phyloP scores from a whole-genome alignment of 768 basidiomycete species.

The Trametopsis cervina region DNA sequence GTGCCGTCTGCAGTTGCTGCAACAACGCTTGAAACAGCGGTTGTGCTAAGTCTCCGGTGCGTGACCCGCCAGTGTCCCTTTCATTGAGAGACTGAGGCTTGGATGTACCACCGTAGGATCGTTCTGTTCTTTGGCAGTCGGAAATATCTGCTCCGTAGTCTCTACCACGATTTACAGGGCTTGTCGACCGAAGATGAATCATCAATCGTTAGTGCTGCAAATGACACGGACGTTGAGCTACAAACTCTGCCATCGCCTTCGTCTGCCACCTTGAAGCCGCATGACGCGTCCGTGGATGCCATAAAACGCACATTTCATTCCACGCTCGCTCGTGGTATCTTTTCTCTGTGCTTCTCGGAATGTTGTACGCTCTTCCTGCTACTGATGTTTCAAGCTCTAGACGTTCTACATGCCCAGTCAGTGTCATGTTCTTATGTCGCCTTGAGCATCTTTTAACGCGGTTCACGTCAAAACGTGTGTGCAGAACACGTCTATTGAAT shows the following conservation, averaged over 20 bases:
- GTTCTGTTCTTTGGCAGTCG: slow-evolving; percentile 52
- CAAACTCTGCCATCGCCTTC: slow-evolving; percentile 33
- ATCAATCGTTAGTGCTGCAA: slow-evolving; percentile 3
- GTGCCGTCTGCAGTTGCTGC: no score
- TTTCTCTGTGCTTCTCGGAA: slow-evolving; percentile 70
- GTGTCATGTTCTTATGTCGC: slow-evolving; percentile 21
- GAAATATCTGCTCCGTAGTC: slow-evolving; percentile 46
- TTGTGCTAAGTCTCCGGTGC: no score
- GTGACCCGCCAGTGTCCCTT: no score
- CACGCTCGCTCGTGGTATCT: slow-evolving; percentile 46
- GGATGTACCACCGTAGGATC: no score
- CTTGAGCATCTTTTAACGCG: neutral
- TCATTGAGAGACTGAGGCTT: no score
- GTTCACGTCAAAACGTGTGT: neutral
- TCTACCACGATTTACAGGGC: slow-evolving; percentile 53
- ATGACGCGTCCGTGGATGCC: neutral
- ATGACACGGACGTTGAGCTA: slow-evolving; percentile 30
- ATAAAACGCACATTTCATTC: slow-evolving; percentile 40
- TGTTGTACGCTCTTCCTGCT: slow-evolving; percentile 66
- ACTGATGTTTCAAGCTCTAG: slow-evolving; percentile 63
- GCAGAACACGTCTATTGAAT: slow-evolving; percentile 55
- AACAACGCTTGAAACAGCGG: no score
- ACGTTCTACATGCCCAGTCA: slow-evolving; percentile 47
- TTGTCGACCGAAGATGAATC: slow-evolving; percentile 28
- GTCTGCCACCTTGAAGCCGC: slow-evolving; percentile 4